phyloP scores from a whole-genome alignment of 306 rosid species.

The Corylus avellana region DNA sequence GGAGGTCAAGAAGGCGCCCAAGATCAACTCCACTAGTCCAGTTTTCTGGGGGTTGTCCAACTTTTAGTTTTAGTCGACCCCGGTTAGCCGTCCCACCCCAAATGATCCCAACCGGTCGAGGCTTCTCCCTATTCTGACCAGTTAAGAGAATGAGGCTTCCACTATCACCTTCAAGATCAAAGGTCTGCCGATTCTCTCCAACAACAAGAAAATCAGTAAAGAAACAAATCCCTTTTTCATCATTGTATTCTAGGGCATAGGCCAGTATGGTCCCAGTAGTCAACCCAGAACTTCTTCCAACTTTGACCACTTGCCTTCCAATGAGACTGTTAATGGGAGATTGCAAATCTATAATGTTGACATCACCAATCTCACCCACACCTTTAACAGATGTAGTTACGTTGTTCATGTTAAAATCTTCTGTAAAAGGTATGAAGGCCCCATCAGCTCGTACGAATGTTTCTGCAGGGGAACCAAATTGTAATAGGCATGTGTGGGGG shows the following conservation, averaged over 20 bases:
- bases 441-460: conserved; percentile 99
- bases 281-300: conserved; percentile 98
- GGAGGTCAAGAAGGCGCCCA: conserved; percentile 93
- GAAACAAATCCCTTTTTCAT: conserved; percentile 96
- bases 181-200: conserved; percentile 95
- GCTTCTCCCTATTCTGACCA: conserved; percentile 73
- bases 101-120: conserved; percentile 90
- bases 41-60: conserved; percentile 90
- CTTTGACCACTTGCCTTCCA: conserved; percentile 91
- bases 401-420: conserved; percentile 71
- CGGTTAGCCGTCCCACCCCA: conserved; percentile 99
- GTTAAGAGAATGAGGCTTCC: conserved; percentile 96
- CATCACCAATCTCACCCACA: conserved; percentile 88
- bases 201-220: conserved; percentile 98
- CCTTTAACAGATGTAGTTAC: conserved; percentile 77
- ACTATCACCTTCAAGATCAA: conserved; percentile 99
- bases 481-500: conserved; percentile 24
- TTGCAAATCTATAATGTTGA: conserved; percentile 84
- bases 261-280: conserved; percentile 96
- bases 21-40: conserved; percentile 99
- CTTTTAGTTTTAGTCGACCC: conserved; percentile 84
- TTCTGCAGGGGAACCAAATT: conserved; percentile 67
- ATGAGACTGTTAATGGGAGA: conserved; percentile 89
- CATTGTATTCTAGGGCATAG: conserved; percentile 93
- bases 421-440: conserved; percentile 92